Evolutionary conservation across 768 basidiomycete species (phyloP), one percentile per base, ranked within the genome.

Genomic region (Pisolithus orientalis): DNA sequence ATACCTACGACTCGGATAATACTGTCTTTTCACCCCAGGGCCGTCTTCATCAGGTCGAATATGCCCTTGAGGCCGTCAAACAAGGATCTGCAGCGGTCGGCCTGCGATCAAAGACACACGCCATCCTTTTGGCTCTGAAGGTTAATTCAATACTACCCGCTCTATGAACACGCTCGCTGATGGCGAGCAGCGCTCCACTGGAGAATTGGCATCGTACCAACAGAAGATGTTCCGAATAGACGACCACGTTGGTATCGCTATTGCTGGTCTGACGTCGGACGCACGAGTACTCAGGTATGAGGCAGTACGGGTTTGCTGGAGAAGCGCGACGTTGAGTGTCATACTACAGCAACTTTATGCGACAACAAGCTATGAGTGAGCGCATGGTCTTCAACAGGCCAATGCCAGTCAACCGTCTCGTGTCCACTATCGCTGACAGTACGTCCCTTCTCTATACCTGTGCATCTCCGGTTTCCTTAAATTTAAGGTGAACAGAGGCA

Each of bases 161-260:
- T 44, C 37, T 11, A 24, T 10, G 5, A 42, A 37, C 24, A 21
- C 46, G 42, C 51, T 39, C 61, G 44, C 58, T 32, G 37, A 55
- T 39, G 16, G 17, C 39, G 14, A 42, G n/a, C 47, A 99, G 96
- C 83, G 95, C 70, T 98, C 96, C 28, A 94, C 93, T 13, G 96
- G 96, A 54, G 95, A 98, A 69, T 80, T 99, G 49, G 94, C 96
- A 14, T 92, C 91, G n/a, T 98, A 98, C 78, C 96, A 99, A 68
- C 94, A 98, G 75, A 98, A 99, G 80, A 90, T 98, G 87, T 96
- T 95, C 71, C 81, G 94, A 64, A 95, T 99, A 84, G 96, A 99
- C 65, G 94, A 98, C 70, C 96, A 99, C 73, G 85, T 96, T 60
- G 96, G 96, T n/a, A 93, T 99, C 63, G 95, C 94, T 46, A 98